A percentile compares a stretch with the other conserved stretches of the same genome.
These are phyloP conservation scores for Lepidium sativum DNA, from an alignment of 345 rosid species.

Conservation along the genomic window DNA sequence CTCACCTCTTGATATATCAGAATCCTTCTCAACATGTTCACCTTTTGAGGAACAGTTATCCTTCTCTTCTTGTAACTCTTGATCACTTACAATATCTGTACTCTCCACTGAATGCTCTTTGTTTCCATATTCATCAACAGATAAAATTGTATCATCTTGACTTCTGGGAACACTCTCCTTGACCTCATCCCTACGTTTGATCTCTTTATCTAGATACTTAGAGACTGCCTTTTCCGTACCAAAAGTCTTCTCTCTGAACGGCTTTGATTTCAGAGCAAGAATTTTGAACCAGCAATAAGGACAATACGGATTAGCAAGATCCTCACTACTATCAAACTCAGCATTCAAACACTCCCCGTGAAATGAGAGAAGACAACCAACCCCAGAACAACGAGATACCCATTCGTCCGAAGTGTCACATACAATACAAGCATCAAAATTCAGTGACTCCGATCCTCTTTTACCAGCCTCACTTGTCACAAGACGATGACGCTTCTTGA, in stretches of 20 bases:
- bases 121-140: not conserved
- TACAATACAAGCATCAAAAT: constrained; percentile 18
- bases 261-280: not conserved
- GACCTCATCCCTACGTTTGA: not conserved
- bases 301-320: constrained; percentile 6
- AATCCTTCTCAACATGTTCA: constrained; percentile 10
- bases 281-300: constrained; percentile 24
- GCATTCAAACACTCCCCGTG: constrained; percentile 18
- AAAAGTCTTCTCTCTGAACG: not conserved
- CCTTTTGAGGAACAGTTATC: not conserved
- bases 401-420: not conserved
- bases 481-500: constrained; percentile 16
- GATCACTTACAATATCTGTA: constrained; percentile 7
- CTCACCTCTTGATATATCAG: constrained; percentile 7
- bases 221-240: constrained; percentile 10
- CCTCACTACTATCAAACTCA: not conserved
- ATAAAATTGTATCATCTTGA: not conserved
- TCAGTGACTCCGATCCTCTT: not conserved
- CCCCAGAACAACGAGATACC: constrained; percentile 6
- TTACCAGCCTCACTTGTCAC: not conserved
- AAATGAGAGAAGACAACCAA: constrained; percentile 9
- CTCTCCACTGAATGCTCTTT: not conserved
- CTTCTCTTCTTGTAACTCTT: constrained; percentile 2
- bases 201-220: constrained; percentile 11
- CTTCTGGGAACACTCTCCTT: not conserved